Conservation (phyloP, 352 stramenopile species). For the Thalassiosira livingstoniorum region DNA sequence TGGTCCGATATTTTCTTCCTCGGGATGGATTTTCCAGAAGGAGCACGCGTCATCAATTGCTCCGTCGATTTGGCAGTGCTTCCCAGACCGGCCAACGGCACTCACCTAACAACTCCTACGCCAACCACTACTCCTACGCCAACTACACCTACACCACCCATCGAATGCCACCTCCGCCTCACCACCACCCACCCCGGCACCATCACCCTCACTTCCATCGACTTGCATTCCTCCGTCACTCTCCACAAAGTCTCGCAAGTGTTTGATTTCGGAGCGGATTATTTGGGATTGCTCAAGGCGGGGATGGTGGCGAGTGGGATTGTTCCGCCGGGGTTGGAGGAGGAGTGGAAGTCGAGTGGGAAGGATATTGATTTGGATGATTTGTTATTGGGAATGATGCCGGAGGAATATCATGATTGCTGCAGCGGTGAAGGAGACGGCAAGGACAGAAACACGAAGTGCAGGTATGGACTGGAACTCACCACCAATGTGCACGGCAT, state of each 20-base stretch:
- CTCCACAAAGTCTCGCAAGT: slow-evolving; percentile 69
- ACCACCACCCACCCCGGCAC: slow-evolving; percentile 55
- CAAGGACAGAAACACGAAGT: slow-evolving; percentile 9
- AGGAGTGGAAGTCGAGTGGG: slow-evolving; percentile 9
- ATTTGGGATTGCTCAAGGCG: slow-evolving; percentile 70
- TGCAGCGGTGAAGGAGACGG: neutral
- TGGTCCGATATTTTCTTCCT: slow-evolving; percentile 81
- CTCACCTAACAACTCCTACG: neutral
- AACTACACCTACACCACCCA: slow-evolving; percentile 47
- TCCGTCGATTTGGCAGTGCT: slow-evolving; percentile 68
- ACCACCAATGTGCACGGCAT: slow-evolving; percentile 71
- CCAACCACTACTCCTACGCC: neutral
- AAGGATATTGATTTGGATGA: slow-evolving; percentile 40
- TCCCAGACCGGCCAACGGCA: neutral
- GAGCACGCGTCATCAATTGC: slow-evolving; percentile 72
- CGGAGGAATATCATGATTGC: neutral
- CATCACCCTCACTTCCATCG: slow-evolving; percentile 66
- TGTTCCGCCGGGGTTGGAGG: slow-evolving; percentile 64
- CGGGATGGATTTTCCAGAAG: slow-evolving; percentile 75
- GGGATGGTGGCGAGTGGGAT: slow-evolving; percentile 73
- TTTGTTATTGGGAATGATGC: slow-evolving; percentile 48
- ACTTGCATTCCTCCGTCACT: slow-evolving; percentile 58
- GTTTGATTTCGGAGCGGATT: slow-evolving; percentile 71
- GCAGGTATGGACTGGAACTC: slow-evolving; percentile 60
- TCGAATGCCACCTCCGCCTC: slow-evolving; percentile 58